Evolutionary conservation across 148 eudicot species (phyloP).

Genomic region (Mesembryanthemum crystallinum): DNA sequence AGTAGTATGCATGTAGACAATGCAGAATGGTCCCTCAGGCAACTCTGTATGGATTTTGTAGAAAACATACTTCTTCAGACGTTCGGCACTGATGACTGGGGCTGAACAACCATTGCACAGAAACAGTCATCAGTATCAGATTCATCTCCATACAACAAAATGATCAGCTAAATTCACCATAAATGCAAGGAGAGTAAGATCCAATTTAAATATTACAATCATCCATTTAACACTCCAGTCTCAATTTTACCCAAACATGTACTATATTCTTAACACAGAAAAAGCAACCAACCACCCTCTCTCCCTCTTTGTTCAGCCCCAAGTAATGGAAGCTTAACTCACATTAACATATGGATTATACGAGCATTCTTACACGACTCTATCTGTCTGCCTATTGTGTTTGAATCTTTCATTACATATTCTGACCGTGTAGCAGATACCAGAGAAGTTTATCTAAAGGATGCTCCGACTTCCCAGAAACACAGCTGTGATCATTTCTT

Average conservation of each 20-base stretch:
- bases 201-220: not conserved
- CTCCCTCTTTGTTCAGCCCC: not conserved
- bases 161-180: not conserved
- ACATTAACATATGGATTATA: no score
- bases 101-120: slow-evolving; percentile 46
- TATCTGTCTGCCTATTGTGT: not conserved
- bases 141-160: not conserved
- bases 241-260: not conserved
- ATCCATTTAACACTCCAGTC: not conserved
- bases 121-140: not conserved
- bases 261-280: not conserved
- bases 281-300: not conserved
- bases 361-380: not conserved
- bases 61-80: slow-evolving; percentile 75
- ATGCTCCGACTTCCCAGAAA: no score
- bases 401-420: no score
- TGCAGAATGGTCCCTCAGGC: slow-evolving; percentile 81
- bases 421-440: no score
- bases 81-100: slow-evolving; percentile 57
- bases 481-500: no score
- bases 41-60: slow-evolving; percentile 64
- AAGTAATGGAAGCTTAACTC: not conserved
- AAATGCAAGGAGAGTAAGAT: not conserved
- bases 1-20: slow-evolving; percentile 80
- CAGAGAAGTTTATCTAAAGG: no score